Evolutionary conservation across 1,139 yeast genomes (phyloP), one percentile per base, ranked within the genome.

Genomic region (Yamadazyma pseudoaaseri): DNA sequence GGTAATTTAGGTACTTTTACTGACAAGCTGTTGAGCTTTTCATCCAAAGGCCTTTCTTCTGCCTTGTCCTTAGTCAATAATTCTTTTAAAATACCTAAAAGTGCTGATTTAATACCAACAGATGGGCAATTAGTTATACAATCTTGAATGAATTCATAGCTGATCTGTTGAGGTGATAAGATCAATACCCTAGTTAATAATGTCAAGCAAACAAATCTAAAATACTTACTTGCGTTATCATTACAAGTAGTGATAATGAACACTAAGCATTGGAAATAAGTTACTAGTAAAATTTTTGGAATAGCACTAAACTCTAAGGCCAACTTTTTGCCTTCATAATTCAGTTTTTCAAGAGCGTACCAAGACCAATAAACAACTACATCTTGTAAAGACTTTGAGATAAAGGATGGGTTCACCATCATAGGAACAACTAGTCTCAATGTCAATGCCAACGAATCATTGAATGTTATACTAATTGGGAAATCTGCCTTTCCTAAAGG

Each of bases 101-200:
- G 61, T 3, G 78, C 77, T 17, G 79, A 70, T 44, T 79, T 78
- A 15, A 76, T 73, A 28, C 70, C 68, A 27, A 70, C 76, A 52
- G 69, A 80, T 2, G 96, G 95, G 51, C 95, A 86, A 37, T 74
- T 67, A 22, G 66, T 61, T 38, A 90, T 64, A 0, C 92, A 73
- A 51, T 86, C 92, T 26, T 69, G 51, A 14, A 86, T 63, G 49
- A 83, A 86, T 4, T 65, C 67, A 55, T 77, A 85, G 1, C 85
- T 63, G 10, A 69, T 61, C 3, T 63, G 62, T 39, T 83, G 86
- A 0, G 80, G 75, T 25, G 80, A 58, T 22, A 73, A 52, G 3
- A 81, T 70, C 43, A 89, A 56, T 2, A 81, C 50, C 44, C 72
- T 76, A 1, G 80, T 73, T 33, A 82, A 55, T 30, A 81, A 59